Base-by-base conservation (phyloP, 2,329 filamentous ascomycete species). In the Camillea tinctor region DNA sequence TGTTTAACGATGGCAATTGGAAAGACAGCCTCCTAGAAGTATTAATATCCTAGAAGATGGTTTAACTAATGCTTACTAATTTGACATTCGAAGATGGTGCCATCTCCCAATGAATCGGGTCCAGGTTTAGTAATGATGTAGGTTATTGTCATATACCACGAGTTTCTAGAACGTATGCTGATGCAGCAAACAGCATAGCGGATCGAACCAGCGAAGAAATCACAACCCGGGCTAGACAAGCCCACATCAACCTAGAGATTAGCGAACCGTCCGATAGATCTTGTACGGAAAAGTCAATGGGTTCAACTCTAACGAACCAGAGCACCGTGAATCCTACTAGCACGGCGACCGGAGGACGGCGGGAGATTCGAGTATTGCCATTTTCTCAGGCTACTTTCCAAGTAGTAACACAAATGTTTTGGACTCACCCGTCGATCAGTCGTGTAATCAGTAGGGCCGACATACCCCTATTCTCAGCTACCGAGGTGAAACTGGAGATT, bases 401-500 rank as follows among this genome's bases (percentile, higher is more conserved):
- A 40, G 15, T 3, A 17, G 15, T 40, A 40, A 40, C 36, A 13
- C 7, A 40, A 40, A 13, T 4, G 9, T 40, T 40, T 13, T 40
- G 9, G 4, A 40, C 36, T 11, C 36, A 40, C 36, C 9, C 9
- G 3, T 40, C 36, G 36, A 40, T 40, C 9, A 5, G 36, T 17
- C 36, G 36, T 40, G 36, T 40, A 4, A 40, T 40, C 36, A 40
- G 15, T 40, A 5, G 36, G 36, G 36, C 4, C 9, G 7, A 58
- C 1, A 59, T 55, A 1, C 22, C 20, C 4, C 57, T 59, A 11
- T 61, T 59, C 15, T 61, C 59, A 20, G 57, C 50, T n/a, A 60
- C 63, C 6, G 59, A 65, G 24, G 66, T 66, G 67, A 50, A 26
- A 49, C 15, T 13, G 19, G 15, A n/a, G 6, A 19, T 9, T 21